Percentiles rank a stretch among this genome's conserved stretches.
Conservation (phyloP, 495 filamentous ascomycete genomes). For the Cairneyella variabilis region DNA sequence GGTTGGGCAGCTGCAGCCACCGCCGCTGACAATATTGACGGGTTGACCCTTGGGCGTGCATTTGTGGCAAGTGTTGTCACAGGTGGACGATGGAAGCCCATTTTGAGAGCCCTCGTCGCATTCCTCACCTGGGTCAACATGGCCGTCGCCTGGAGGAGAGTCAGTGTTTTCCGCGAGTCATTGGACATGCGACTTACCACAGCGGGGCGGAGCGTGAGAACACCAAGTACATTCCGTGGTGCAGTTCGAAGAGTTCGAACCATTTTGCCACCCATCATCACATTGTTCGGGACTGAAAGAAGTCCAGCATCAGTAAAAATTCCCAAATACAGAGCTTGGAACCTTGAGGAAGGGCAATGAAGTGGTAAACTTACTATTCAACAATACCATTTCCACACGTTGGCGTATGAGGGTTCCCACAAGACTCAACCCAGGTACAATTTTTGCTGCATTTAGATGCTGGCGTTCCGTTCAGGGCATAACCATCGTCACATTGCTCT, state of each 20-base stretch:
- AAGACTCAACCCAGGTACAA: constrained; percentile 1
- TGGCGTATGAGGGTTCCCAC: constrained; percentile 2
- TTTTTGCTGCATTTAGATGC: neutral
- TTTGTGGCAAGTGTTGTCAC: neutral
- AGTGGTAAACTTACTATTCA: neutral
- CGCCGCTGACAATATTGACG: no score
- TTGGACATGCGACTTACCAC: no score
- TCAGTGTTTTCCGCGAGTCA: no score
- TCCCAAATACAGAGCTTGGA: no score
- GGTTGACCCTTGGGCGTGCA: no score
- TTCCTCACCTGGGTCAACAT: neutral
- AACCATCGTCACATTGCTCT: constrained; percentile 9
- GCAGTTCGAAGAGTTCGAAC: neutral
- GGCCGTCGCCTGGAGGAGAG: neutral
- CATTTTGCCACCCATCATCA: neutral
- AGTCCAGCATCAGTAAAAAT: neutral
- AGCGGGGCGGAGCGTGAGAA: neutral
- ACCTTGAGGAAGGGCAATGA: no score
- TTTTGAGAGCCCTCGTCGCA: neutral
- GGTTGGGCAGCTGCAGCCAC: neutral
- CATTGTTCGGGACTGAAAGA: neutral
- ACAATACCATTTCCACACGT: constrained; percentile 3
- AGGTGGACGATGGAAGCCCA: neutral
- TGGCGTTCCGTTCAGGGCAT: neutral
- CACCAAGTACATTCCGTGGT: constrained; percentile 10